phyloP scores from a whole-genome alignment of 345 rosid genomes.

The Euphorbia peplus region DNA sequence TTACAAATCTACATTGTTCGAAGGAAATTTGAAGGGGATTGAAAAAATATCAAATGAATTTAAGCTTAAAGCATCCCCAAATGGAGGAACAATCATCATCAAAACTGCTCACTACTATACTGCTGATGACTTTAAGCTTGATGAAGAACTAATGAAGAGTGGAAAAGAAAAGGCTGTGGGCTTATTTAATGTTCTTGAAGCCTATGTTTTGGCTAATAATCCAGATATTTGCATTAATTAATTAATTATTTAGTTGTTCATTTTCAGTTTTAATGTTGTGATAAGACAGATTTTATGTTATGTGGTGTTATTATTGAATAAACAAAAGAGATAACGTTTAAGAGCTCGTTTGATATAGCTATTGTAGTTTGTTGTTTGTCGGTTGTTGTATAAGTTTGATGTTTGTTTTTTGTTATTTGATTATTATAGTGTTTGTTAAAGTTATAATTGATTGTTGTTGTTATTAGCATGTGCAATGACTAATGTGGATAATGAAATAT shows the following conservation, averaged over 20 bases:
- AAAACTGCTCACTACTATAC: neutral
- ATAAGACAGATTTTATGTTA: too few species aligned
- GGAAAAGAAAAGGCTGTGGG: neutral
- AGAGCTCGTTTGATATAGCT: too few species aligned
- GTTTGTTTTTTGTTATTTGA: too few species aligned
- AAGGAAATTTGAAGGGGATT: slow-evolving; percentile 26
- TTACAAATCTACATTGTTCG: slow-evolving; percentile 32
- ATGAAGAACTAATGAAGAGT: neutral
- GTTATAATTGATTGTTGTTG: too few species aligned
- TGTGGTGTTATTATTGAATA: too few species aligned
- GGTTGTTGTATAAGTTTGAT: too few species aligned
- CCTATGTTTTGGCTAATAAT: neutral
- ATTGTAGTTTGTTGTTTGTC: too few species aligned
- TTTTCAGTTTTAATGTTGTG: neutral
- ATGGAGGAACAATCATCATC: slow-evolving; percentile 31
- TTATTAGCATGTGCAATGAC: too few species aligned
- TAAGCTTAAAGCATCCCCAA: slow-evolving; percentile 29
- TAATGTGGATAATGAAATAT: too few species aligned
- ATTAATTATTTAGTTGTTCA: neutral
- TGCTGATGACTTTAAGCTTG: neutral
- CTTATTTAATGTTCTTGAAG: neutral
- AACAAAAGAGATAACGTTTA: too few species aligned
- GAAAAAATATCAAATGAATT: slow-evolving; percentile 32
- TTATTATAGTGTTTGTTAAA: too few species aligned
- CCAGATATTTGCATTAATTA: neutral